Percentiles rank a stretch among this genome's conserved stretches.
Conservation (phyloP, 2,329 filamentous ascomycete genomes). For the Paraconiothyrium sp. region DNA sequence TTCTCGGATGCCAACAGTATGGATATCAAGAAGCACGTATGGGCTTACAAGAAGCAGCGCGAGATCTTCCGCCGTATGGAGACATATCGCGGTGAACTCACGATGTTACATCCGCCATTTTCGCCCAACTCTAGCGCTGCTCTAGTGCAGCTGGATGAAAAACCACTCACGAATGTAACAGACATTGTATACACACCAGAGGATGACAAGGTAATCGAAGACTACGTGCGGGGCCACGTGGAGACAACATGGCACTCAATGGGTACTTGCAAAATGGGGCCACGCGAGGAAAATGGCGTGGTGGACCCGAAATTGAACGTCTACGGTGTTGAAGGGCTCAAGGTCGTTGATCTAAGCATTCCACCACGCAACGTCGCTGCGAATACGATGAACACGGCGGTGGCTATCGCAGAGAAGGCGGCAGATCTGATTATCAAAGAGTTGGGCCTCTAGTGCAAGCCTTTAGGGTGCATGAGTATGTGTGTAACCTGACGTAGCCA, state of each 20-base stretch:
- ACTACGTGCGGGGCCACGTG: constrained; percentile 51
- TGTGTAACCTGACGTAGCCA: no score
- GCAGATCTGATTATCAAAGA: constrained; percentile 42
- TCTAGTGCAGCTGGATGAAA: constrained; percentile 40
- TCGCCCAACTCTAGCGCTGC: constrained; percentile 58
- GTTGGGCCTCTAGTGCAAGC: constrained; percentile 34
- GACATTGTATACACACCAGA: constrained; percentile 61
- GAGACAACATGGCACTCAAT: constrained; percentile 51
- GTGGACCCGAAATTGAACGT: constrained; percentile 32
- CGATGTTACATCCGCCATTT: constrained; percentile 50
- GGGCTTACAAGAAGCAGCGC: constrained; percentile 72
- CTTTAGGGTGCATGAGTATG: no score
- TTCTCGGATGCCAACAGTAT: constrained; percentile 64
- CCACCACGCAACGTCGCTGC: constrained; percentile 29
- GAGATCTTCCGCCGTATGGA: constrained; percentile 67
- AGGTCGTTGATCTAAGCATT: constrained; percentile 35
- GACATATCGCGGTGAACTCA: constrained; percentile 58
- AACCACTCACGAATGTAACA: constrained; percentile 34
- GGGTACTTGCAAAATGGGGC: constrained; percentile 44
- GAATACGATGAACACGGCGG: constrained; percentile 38
- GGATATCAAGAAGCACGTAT: constrained; percentile 68
- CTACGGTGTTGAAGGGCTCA: constrained; percentile 31
- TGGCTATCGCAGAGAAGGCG: constrained; percentile 32
- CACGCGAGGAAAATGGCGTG: constrained; percentile 32
- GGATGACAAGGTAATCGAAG: constrained; percentile 60